Conservation (phyloP, 2,329 filamentous ascomycete genomes). For the Fusarium mangiferae region DNA sequence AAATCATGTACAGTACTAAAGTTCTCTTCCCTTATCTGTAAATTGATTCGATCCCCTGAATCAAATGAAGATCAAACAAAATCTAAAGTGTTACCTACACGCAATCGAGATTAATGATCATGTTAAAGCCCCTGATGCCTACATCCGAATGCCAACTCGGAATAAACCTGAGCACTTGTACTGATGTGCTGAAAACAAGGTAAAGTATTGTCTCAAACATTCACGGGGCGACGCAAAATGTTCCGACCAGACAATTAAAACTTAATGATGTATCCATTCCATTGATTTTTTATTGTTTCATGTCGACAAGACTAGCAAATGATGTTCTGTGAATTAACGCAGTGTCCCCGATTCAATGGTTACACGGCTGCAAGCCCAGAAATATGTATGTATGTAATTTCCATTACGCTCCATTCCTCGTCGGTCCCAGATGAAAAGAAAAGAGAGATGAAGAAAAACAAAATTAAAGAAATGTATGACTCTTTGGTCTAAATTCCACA, state of each 20-base stretch:
- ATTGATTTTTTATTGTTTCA: conserved; percentile 22
- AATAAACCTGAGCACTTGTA: neutral
- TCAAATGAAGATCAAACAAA: conserved; percentile 11
- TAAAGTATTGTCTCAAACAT: conserved; percentile 4
- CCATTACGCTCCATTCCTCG: conserved; percentile 25
- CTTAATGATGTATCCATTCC: conserved; percentile 26
- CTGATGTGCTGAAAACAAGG: neutral
- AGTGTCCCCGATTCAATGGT: conserved; percentile 23
- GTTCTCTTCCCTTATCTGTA: neutral
- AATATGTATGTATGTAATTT: conserved; percentile 24
- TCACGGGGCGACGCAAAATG: neutral
- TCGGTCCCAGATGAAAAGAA: conserved; percentile 40
- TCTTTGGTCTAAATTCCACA: conserved; percentile 50
- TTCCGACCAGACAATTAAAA: neutral
- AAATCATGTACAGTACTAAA: neutral
- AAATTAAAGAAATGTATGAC: conserved; percentile 53
- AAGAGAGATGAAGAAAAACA: conserved; percentile 37
- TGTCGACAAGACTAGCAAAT: conserved; percentile 24
- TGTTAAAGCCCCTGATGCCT: conserved; percentile 15
- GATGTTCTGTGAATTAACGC: conserved; percentile 36
- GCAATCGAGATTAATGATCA: neutral
- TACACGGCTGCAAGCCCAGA: conserved; percentile 32
- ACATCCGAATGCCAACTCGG: neutral
- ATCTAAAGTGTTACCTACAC: neutral
- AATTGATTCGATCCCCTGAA: neutral